phyloP scores from a whole-genome alignment of 768 basidiomycete genomes.

The Glaciozyma martinii region DNA sequence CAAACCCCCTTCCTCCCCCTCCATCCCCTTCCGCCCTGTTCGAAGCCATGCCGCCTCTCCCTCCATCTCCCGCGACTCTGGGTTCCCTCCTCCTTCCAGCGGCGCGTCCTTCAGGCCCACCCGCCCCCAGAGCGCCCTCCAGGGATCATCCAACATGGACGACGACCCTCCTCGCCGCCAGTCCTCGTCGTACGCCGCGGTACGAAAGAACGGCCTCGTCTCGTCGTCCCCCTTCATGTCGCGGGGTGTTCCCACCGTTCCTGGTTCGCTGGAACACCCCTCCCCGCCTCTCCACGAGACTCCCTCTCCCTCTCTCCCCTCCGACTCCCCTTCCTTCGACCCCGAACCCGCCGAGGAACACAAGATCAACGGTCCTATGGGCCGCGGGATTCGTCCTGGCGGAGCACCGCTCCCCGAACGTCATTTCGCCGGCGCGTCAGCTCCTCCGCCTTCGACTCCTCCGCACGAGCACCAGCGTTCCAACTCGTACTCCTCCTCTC shows the following conservation, averaged over 20 bases:
- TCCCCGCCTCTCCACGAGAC: neutral
- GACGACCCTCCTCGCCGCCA: slow-evolving; percentile 5
- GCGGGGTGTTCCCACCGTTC: neutral
- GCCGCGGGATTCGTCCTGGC: slow-evolving; percentile 4
- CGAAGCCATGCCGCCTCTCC: neutral
- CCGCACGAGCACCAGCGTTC: neutral
- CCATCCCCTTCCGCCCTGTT: slow-evolving; percentile 11
- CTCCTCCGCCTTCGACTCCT: slow-evolving; percentile 6
- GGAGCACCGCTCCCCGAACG: neutral
- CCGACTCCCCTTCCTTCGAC: neutral
- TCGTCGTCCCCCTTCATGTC: slow-evolving; percentile 25
- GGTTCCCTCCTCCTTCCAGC: neutral
- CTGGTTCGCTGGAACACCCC: neutral
- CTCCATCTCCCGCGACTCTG: neutral
- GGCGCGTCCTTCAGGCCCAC: slow-evolving; percentile 15
- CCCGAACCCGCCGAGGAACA: too few relatives aligned
- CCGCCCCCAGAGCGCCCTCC: neutral
- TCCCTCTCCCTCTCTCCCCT: neutral
- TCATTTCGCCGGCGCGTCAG: slow-evolving; percentile 1
- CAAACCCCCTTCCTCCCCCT: slow-evolving; percentile 4
- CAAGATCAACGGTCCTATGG: too few relatives aligned
- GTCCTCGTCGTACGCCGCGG: slow-evolving; percentile 18
- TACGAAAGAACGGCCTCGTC: slow-evolving; percentile 27
- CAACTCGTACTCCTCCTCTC: neutral
- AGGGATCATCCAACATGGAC: neutral